These are phyloP conservation scores for Cyberlindnera mrakii DNA, from an alignment of 805 yeast species.

Conservation along the genomic window DNA sequence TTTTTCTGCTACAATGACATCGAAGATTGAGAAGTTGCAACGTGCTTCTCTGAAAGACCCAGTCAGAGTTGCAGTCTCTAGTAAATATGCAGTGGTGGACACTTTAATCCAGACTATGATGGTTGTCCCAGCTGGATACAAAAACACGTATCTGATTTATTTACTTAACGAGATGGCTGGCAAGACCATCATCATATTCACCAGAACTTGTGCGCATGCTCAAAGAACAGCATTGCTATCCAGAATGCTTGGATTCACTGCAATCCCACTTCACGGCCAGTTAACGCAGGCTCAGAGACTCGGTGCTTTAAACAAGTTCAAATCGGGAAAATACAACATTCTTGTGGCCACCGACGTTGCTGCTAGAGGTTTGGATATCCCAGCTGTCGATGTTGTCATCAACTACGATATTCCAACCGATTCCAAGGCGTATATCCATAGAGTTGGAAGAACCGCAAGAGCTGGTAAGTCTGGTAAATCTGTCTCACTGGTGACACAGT, in stretches of 20 bases:
- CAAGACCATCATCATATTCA: slow-evolving; percentile 82
- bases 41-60: slow-evolving; percentile 88
- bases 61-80: slow-evolving; percentile 83
- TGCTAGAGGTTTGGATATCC: slow-evolving; percentile 95
- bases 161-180: slow-evolving; percentile 78
- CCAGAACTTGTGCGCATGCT: slow-evolving; percentile 92
- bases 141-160: slow-evolving; percentile 81
- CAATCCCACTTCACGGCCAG: slow-evolving; percentile 94
- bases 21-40: slow-evolving; percentile 89
- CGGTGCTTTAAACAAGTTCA: slow-evolving; percentile 75
- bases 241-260: slow-evolving; percentile 75
- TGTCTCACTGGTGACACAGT: slow-evolving; percentile 85
- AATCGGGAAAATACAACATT: slow-evolving; percentile 62
- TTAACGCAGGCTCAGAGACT: slow-evolving; percentile 77
- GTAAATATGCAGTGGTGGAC: slow-evolving; percentile 87
- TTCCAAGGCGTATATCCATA: slow-evolving; percentile 91
- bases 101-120: slow-evolving; percentile 84
- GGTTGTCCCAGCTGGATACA: slow-evolving; percentile 88
- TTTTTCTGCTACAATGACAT: slow-evolving; percentile 96
- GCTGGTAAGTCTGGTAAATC: slow-evolving; percentile 90
- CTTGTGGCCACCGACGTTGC: slow-evolving; percentile 89
- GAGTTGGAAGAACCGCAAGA: slow-evolving; percentile 98
- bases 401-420: slow-evolving; percentile 94
- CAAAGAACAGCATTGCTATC: slow-evolving; percentile 83
- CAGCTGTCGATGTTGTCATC: slow-evolving; percentile 81